These are phyloP conservation scores for Acacia melanoxylon DNA, from an alignment of 306 rosid species.

Conservation along the genomic window DNA sequence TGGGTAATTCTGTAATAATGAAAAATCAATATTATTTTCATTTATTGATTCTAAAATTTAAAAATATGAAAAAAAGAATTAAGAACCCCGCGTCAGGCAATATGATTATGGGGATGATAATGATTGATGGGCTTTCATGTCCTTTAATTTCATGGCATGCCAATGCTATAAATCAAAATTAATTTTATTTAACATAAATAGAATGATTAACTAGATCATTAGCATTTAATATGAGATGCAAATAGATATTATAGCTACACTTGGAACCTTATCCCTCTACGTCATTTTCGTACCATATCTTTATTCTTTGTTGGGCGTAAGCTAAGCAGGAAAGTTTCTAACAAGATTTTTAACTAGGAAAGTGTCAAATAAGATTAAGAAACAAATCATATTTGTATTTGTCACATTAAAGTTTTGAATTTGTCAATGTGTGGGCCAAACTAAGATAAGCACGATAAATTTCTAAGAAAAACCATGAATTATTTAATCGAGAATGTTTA, in stretches of 20 bases:
- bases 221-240: not conserved
- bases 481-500: not conserved
- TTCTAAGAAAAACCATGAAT: not conserved
- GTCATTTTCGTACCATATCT: not conserved
- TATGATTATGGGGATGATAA: not conserved
- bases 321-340: not conserved
- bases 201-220: not conserved
- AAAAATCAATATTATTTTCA: not conserved
- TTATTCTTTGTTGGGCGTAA: not conserved
- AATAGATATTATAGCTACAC: not conserved
- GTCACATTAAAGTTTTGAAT: not conserved
- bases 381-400: conserved; percentile 1
- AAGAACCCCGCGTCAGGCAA: not conserved
- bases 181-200: not conserved
- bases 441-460: not conserved
- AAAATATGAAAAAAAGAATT: not conserved
- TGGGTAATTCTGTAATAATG: not conserved
- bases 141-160: not conserved
- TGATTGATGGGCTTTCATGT: not conserved
- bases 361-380: not conserved
- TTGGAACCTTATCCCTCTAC: not conserved
- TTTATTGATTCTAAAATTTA: not conserved
- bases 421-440: not conserved
- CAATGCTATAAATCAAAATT: not conserved
- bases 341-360: not conserved